A percentile compares a stretch with the other conserved stretches of the same genome.
Evolutionary conservation across 768 basidiomycete genomes (phyloP).

Genomic region (Hygrophoropsis aurantiaca): DNA sequence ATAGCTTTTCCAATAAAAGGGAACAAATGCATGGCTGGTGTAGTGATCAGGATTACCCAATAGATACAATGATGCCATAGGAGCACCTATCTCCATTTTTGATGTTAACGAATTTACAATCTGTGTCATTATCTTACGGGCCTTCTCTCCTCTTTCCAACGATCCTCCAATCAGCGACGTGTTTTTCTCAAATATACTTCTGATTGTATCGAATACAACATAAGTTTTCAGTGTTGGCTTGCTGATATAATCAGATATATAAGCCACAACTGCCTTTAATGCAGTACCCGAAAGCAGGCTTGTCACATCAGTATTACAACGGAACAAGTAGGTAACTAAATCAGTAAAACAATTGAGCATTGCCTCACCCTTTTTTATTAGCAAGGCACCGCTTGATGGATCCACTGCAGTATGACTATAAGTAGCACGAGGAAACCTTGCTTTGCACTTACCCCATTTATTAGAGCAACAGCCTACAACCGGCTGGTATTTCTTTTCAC

Average conservation of each 20-base stretch:
- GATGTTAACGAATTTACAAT: slow-evolving; percentile 37
- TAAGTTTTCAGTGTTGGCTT: slow-evolving; percentile 40
- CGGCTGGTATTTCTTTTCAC: background rate
- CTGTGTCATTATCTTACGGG: slow-evolving; percentile 31
- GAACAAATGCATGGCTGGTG: slow-evolving; percentile 33
- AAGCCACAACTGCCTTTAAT: slow-evolving; percentile 36
- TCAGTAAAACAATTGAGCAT: slow-evolving; percentile 37
- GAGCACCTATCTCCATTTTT: slow-evolving; percentile 37
- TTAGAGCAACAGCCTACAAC: slow-evolving; percentile 25
- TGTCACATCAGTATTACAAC: slow-evolving; percentile 41
- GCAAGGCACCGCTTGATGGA: slow-evolving; percentile 22
- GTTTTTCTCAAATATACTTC: slow-evolving; percentile 20
- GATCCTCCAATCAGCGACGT: slow-evolving; percentile 15
- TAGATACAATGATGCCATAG: slow-evolving; percentile 36
- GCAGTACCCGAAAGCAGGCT: slow-evolving; percentile 39
- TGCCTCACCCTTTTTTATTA: slow-evolving; percentile 29
- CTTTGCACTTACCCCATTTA: slow-evolving; percentile 29
- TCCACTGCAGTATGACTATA: slow-evolving; percentile 27
- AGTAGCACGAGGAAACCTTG: slow-evolving; percentile 34
- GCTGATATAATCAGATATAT: slow-evolving; percentile 45
- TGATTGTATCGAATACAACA: slow-evolving; percentile 33
- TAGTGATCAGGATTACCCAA: slow-evolving; percentile 39
- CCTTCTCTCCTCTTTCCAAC: slow-evolving; percentile 11
- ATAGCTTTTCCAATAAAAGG: slow-evolving; percentile 34
- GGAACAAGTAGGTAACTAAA: slow-evolving; percentile 29